Evolutionary conservation across 2,329 filamentous ascomycete species (phyloP).

Genomic region (Plenodomus biglobosus): DNA sequence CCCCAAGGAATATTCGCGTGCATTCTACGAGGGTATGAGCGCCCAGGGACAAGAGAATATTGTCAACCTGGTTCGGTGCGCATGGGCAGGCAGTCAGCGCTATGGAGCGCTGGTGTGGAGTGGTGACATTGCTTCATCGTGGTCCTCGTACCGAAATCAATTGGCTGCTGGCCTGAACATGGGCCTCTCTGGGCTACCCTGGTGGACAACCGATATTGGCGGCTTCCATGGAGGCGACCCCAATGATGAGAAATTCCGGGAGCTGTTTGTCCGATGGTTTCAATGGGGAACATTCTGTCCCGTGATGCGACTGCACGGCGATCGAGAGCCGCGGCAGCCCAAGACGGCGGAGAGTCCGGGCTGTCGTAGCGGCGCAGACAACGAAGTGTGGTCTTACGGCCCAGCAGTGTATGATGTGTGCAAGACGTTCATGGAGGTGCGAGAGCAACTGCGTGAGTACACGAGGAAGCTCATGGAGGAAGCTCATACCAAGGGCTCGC

Average conservation of each 20-base stretch:
- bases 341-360: conserved; percentile 39
- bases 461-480: conserved; percentile 60
- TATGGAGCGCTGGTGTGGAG: conserved; percentile 68
- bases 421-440: conserved; percentile 59
- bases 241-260: conserved; percentile 57
- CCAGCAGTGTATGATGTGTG: conserved; percentile 62
- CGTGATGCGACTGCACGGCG: conserved; percentile 68
- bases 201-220: conserved; percentile 73
- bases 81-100: conserved; percentile 62
- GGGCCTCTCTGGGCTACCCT: conserved; percentile 64
- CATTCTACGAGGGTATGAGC: conserved; percentile 62
- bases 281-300: conserved; percentile 69
- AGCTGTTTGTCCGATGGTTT: conserved; percentile 68
- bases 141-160: conserved; percentile 61
- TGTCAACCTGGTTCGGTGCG: conserved; percentile 61
- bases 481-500: conserved; percentile 61
- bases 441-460: conserved; percentile 62
- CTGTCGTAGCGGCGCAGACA: conserved; percentile 54
- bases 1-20: conserved; percentile 59
- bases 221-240: conserved; percentile 69
- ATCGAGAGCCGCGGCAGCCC: conserved; percentile 60
- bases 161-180: conserved; percentile 66
- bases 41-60: conserved; percentile 57
- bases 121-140: conserved; percentile 67
- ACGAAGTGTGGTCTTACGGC: conserved; percentile 69